A percentile compares a stretch with the other conserved stretches of the same genome.
These are phyloP conservation scores for Gossypium ekmanianum DNA, from an alignment of 345 rosid genomes.

Conservation along the genomic window DNA sequence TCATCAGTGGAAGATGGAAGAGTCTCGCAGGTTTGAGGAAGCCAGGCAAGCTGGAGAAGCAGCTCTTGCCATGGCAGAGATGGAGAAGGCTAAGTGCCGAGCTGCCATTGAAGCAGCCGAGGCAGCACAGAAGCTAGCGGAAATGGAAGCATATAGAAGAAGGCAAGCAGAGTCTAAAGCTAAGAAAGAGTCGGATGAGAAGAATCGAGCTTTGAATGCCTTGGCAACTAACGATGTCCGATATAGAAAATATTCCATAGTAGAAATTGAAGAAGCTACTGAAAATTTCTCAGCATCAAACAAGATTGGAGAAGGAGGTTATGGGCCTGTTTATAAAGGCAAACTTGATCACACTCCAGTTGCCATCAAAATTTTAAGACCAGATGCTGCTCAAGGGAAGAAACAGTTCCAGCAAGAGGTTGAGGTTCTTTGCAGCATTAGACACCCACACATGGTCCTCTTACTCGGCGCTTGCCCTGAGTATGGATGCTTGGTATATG, in stretches of 20 bases:
- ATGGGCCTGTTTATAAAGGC: conserved; percentile 88
- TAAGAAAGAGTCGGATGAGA: conserved; percentile 60
- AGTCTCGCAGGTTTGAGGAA: conserved; percentile 61
- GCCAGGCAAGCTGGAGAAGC: conserved; percentile 71
- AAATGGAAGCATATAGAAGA: conserved; percentile 62
- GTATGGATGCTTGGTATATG: conserved; percentile 86
- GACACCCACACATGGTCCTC: conserved; percentile 93
- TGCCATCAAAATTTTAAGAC: conserved; percentile 82
- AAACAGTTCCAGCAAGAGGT: conserved; percentile 90
- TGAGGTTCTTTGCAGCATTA: conserved; percentile 73
- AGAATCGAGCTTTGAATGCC: conserved; percentile 60
- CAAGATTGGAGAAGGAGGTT: conserved; percentile 93
- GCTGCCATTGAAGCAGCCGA: conserved; percentile 90
- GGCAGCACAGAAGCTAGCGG: conserved; percentile 67
- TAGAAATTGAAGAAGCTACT: conserved; percentile 84
- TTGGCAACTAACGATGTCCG: conserved; percentile 55
- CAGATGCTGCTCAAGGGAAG: conserved; percentile 89
- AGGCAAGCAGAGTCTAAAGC: conserved; percentile 70
- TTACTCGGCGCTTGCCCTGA: conserved; percentile 89
- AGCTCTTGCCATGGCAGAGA: conserved; percentile 70
- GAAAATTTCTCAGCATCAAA: conserved; percentile 36
- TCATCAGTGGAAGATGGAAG: conserved; percentile 61
- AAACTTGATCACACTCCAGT: conserved; percentile 87
- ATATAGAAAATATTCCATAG: conserved; percentile 69
- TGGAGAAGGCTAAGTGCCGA: conserved; percentile 81